Base-by-base conservation (phyloP, 78 protist species). In the Dictyostelium intermedium region DNA sequence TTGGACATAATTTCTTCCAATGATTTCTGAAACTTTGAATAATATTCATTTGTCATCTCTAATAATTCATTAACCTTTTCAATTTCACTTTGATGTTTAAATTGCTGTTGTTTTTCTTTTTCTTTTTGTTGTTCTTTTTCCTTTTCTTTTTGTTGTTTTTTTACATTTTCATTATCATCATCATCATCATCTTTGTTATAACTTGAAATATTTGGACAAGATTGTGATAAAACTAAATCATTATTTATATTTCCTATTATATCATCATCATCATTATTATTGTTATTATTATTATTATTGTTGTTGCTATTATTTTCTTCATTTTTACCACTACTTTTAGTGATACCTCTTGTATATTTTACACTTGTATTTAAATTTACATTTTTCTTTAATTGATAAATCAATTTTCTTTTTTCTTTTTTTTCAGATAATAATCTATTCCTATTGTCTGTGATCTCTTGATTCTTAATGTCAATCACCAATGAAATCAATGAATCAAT, bases 201-300 rank as follows among this genome's bases (percentile, higher is more conserved):
- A 66, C 27, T 66, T n/a, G 35, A 66, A 66, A 25, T 32, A n/a
- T 50, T 87, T 63, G 93, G 93, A 35, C 80, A 27, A 32, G 93
- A 87, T 45, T 87, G 93, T 9, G 93, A 87, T 5, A 66, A 27
- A 11, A 25, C 74, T 30, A 66, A 66, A 11, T n/a, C 18, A 27
- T 25, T 25, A 8, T 16, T 25, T 27, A 27, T n/a, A 66, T 66
- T 30, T 11, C 14, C 18, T 23, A n/a, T 32, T 16, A 77, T 53
- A 50, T 56, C 43, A 76, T 2, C 35, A 73, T 53, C 61, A 34
- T 8, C 0, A 37, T 16, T 16, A 32, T 60, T 16, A 5, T 39
- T 10, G 10, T 60, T 60, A 23, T 2, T 34, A 63, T 25, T 25
- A 66, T 66, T 66, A 66, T 11, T 30, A 27, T 3, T 25, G 10